Evolutionary conservation across 257 asterid species (phyloP), one percentile per base, ranked within the genome.

Genomic region (Sherardia arvensis): DNA sequence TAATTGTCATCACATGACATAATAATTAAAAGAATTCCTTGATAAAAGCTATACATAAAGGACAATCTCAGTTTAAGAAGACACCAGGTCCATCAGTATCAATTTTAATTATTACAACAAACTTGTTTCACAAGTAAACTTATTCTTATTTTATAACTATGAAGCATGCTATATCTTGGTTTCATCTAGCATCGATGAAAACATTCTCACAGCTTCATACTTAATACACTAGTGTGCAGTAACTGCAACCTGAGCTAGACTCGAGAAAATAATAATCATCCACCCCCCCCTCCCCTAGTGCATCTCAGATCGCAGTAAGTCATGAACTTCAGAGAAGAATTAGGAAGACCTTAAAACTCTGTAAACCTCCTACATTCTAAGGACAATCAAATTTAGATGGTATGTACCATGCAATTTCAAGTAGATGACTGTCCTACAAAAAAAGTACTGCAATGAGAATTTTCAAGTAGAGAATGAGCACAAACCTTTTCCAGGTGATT

Each of bases 401-500:
- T 26, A 7, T 5, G 34, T 8, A 27, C 5, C 38, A 5, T 9
- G 23, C 18, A 49, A n/a, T 43, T 28, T 47, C 12, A 28, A 63
- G 51, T 43, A 43, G n/a, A 43, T 43, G n/a, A 62, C 18, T 32
- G 1, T 8, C 21, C 22, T 18, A 7, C 27, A 26, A 4, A 62
- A 45, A n/a, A 64, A 59, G 7, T 3, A 59, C n/a, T 15, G 38
- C 51, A 9, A 30, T 59, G 58, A 28, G 53, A 51, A 60, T 32
- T 29, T 59, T 61, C 23, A 69, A 28, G 66, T 58, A 69, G 53
- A 59, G 28, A 61, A 58, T 56, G 67, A 70, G 76, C 69, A 87
- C 95, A 34, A 72, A 92, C 99, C 97, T 89, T 92, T 74, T 64
- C 83, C 69, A 71, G 65, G 53, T 75, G 81, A 69, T 69, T 66